Conservation (phyloP, 116 monocot genomes). For the Papilionanthe hybrid region DNA sequence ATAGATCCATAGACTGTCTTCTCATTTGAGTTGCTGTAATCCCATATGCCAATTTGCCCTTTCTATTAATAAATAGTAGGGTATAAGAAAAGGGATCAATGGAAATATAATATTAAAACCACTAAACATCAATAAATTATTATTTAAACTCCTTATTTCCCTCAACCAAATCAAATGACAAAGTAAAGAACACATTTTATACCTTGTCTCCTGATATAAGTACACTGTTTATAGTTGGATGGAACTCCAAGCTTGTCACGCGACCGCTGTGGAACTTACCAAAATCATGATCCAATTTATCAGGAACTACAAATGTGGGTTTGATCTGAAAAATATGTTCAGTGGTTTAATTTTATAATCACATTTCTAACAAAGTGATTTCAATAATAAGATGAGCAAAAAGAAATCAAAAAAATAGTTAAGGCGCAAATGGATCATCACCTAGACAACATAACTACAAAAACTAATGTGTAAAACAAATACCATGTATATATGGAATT, state of each 20-base stretch:
- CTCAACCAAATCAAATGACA: background rate
- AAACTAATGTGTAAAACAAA: background rate
- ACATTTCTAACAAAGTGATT: background rate
- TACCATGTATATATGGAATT: background rate
- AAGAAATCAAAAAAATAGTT: background rate
- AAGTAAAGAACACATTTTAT: constrained; percentile 3
- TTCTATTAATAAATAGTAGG: constrained; percentile 42
- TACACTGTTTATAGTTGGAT: constrained; percentile 59
- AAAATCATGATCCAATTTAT: constrained; percentile 67
- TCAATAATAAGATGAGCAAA: background rate
- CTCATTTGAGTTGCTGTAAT: constrained; percentile 72
- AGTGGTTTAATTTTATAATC: background rate
- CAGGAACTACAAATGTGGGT: constrained; percentile 59
- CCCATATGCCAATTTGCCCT: constrained; percentile 90
- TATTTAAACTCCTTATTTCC: background rate
- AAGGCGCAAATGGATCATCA: background rate
- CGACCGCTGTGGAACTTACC: constrained; percentile 77
- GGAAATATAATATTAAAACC: background rate
- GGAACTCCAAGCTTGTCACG: constrained; percentile 84
- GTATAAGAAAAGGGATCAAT: background rate
- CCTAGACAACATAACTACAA: background rate
- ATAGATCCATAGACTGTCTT: constrained; percentile 69
- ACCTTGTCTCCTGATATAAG: constrained; percentile 95
- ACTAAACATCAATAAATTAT: background rate
- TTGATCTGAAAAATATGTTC: constrained; percentile 48